Percentiles rank a stretch among this genome's conserved stretches.
These are phyloP conservation scores for Amanita polypyramis DNA, from an alignment of 768 basidiomycete genomes.

Conservation along the genomic window DNA sequence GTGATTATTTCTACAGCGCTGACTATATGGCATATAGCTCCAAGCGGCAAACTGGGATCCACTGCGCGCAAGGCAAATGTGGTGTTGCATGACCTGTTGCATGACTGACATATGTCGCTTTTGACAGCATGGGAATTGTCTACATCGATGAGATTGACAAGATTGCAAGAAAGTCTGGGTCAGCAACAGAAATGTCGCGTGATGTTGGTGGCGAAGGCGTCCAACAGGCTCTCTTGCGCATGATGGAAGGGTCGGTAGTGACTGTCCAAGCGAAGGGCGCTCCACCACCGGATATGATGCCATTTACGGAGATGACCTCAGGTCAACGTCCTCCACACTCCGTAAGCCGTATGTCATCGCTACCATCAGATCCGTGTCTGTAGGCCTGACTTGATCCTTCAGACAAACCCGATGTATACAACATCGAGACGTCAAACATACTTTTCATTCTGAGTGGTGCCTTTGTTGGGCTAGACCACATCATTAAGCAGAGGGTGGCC, in stretches of 20 bases:
- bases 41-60: slow-evolving; percentile 91
- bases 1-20: not conserved
- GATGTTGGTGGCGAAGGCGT: slow-evolving; percentile 97
- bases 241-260: slow-evolving; percentile 88
- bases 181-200: slow-evolving; percentile 58
- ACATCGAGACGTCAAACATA: slow-evolving; percentile 83
- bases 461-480: slow-evolving; percentile 81
- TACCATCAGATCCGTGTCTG: not conserved
- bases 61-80: slow-evolving; percentile 59
- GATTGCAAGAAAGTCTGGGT: slow-evolving; percentile 57
- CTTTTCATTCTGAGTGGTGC: slow-evolving; percentile 95
- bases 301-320: slow-evolving; percentile 36
- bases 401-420: slow-evolving; percentile 57
- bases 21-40: slow-evolving; percentile 32
- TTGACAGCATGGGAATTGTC: slow-evolving; percentile 74
- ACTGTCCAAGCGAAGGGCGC: slow-evolving; percentile 70
- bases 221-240: slow-evolving; percentile 83
- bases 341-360: slow-evolving; percentile 21
- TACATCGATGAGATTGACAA: slow-evolving; percentile 98
- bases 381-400: not conserved
- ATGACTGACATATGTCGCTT: not conserved
- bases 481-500: slow-evolving; percentile 70
- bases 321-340: slow-evolving; percentile 38
- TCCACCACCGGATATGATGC: slow-evolving; percentile 34
- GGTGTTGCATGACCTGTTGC: not conserved